Evolutionary conservation across 805 yeast genomes (phyloP).

Genomic region (Grigorovia transvaalensis): DNA sequence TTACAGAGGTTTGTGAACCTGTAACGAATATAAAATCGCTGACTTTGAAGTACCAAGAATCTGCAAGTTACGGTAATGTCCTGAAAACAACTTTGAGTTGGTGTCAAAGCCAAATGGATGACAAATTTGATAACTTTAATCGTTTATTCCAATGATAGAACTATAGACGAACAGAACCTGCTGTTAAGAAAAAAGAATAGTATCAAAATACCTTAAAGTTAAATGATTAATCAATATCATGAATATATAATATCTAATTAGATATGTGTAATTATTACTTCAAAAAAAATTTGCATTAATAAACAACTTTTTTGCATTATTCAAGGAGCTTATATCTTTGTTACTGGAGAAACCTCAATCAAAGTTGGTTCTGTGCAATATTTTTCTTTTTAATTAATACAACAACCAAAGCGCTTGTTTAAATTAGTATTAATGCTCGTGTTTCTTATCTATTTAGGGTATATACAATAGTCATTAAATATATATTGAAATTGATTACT

Average conservation of each 20-base stretch:
- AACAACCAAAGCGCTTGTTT: too few relatives aligned
- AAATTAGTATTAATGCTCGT: background rate
- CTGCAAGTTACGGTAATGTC: constrained; percentile 13
- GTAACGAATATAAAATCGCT: constrained; percentile 22
- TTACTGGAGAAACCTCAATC: background rate
- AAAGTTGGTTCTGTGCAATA: too few relatives aligned
- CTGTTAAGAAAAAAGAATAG: too few relatives aligned
- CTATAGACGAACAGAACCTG: too few relatives aligned
- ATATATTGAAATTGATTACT: background rate
- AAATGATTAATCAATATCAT: background rate
- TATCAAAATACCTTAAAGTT: background rate
- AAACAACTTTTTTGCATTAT: background rate
- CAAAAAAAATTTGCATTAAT: background rate
- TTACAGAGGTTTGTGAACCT: constrained; percentile 21
- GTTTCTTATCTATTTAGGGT: background rate
- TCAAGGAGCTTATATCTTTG: too few relatives aligned
- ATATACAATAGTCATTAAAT: background rate
- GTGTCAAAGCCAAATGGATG: constrained; percentile 5
- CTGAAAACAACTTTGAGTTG: constrained; percentile 2
- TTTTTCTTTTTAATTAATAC: too few relatives aligned
- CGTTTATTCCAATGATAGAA: background rate
- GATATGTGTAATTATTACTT: background rate
- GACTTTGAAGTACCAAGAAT: constrained; percentile 14
- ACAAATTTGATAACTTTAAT: constrained; percentile 3
- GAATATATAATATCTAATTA: background rate